Base-by-base conservation (phyloP, 192 early-diverging fungal genomes). In the Podila horticola region DNA sequence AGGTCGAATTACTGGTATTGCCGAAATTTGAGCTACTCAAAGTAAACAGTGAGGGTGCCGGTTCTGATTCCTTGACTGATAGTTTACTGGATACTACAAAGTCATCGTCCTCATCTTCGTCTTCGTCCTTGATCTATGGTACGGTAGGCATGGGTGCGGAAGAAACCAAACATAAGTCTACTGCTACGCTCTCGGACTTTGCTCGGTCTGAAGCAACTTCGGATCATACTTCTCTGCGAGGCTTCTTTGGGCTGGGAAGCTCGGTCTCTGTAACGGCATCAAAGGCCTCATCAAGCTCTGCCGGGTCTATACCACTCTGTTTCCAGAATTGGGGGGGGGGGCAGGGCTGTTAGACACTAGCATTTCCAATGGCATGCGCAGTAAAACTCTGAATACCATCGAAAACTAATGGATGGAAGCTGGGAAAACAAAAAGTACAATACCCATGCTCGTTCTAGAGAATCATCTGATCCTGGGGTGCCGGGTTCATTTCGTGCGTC, bases 361-460 rank as follows among this genome's bases (percentile, higher is more conserved):
- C 41, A 17, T 24, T 8, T 55, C 24, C 52, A 24, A 55, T 17
- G 12, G 15, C 15, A 15, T 45, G 13, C 1, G 41, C 38, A 66
- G 45, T 24, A 2, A 26, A 50, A 17, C 26, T 9, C 17, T 50
- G 5, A 33, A n/a, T 15, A 5, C 7, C 0, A 4, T 3, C 13
- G 45, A 64, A 9, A 22, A 19, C 17, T 30, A 3, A 11, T 36
- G 29, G 11, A 22, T 26, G 13, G 48, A 34, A 17, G 20, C n/a
- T 10, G 19, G 22, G 38, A 41, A 15, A 30, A 20, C 12, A 50
- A 67, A 19, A 57, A 24, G 6, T 30, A 33, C n/a, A 17, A 58
- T 79, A 81, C 71, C 71, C 77, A 81, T 65, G 64, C 77, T n/a
- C 62, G 24, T 6, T 81, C 76, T 8, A 67, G 12, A 29, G 77